Percentiles rank a stretch among this genome's conserved stretches.
phyloP scores from a whole-genome alignment of 169 alveolate species.

The Eimeria tenella region DNA sequence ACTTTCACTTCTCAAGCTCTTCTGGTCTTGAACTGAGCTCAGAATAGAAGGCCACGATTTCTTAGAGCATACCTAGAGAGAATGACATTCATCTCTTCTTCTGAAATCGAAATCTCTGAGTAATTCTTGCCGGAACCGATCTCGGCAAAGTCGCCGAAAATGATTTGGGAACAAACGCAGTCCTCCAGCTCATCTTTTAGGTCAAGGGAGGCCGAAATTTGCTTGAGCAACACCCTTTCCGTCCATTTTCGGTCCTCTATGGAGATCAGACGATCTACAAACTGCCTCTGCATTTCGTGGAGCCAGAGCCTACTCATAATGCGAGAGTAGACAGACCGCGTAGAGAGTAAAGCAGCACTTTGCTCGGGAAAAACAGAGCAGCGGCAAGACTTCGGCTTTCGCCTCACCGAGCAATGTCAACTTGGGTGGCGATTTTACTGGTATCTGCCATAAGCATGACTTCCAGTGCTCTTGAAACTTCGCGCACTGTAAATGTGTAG shows the following conservation, averaged over 20 bases:
- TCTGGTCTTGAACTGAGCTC: no score
- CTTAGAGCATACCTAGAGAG: constrained; percentile 89
- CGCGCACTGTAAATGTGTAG: constrained; percentile 94
- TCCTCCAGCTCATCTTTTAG: constrained; percentile 87
- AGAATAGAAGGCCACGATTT: not conserved
- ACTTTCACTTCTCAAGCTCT: no score
- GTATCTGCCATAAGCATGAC: constrained; percentile 92
- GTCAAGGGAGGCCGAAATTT: constrained; percentile 84
- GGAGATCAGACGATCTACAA: constrained; percentile 95
- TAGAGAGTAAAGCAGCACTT: no score
- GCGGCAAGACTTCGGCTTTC: not conserved
- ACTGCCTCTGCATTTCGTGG: constrained; percentile 94
- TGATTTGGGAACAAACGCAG: constrained; percentile 85
- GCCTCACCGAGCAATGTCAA: constrained; percentile 90
- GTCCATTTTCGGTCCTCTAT: constrained; percentile 92
- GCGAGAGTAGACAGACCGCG: not conserved
- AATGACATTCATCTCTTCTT: constrained; percentile 94
- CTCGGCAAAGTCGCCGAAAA: constrained; percentile 89
- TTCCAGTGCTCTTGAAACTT: constrained; percentile 94
- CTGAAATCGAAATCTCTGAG: constrained; percentile 87
- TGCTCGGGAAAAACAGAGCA: not conserved
- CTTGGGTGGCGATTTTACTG: constrained; percentile 95
- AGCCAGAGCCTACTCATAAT: constrained; percentile 92
- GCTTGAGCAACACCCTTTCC: constrained; percentile 29
- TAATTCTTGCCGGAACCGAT: constrained; percentile 89